Base-by-base conservation (phyloP, 2,329 filamentous ascomycete species). In the Clonostachys chloroleuca region DNA sequence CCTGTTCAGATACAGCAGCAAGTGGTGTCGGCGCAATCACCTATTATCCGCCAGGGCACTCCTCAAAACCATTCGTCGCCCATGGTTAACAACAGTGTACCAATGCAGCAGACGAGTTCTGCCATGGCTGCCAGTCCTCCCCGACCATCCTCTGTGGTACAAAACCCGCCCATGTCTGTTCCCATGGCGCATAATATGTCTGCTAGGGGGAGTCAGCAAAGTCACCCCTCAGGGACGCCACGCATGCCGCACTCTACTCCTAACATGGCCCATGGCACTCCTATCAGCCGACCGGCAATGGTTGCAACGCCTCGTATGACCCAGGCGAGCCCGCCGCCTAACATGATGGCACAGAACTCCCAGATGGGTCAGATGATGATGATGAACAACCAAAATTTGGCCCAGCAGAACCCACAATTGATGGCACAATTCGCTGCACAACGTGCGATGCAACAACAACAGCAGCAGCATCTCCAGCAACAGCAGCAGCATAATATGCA, bases 71-170 rank as follows among this genome's bases (percentile, higher is more conserved):
- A 80, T 68, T 85, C 83, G 6, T 86, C 83, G 2, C 83, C 83
- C 9, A 83, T 81, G 73, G 75, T 81, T n/a, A 73, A 40, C 16
- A 49, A 43, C 34, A 76, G 76, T 35, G 77, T 78, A 24, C 68
- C 80, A 1, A 86, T 87, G 83, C 80, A 84, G 51, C 74, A 77
- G 35, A 82, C 81, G 30, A 81, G 78, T 43, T 87, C 85, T 2
- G 84, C 77, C 55, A 84, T 87, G 74, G 83, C 82, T 17, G 81
- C 74, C 45, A 89, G 84, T 56, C 86, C 86, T 24, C 72, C 82
- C 16, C 74, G 85, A 41, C 83, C 86, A 14, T 70, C 83, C 1
- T 88, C 85, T 14, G 82, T 83, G 6, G 80, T 82, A 5, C 83
- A 84, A 51, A 79, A 75, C 45, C 76, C 66, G 3, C 70, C 76